Base-by-base conservation (phyloP, 306 rosid genomes). In the Casuarina cunninghamiana region DNA sequence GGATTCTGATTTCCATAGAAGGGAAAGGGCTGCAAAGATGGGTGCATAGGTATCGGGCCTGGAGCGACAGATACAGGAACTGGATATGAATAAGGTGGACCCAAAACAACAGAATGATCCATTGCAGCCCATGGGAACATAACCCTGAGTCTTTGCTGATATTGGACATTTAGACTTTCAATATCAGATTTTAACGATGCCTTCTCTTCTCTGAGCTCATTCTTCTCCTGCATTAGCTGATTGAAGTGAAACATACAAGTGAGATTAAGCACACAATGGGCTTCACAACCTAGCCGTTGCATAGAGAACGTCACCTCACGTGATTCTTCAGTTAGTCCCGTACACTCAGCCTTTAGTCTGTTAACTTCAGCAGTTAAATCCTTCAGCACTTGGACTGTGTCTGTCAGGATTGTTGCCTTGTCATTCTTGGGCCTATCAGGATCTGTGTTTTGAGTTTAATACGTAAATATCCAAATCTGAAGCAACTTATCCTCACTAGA, bases 381-480 rank as follows among this genome's bases (percentile, higher is more conserved):
- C 77, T 88, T 88, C 68, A 94, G 86, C 78, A 87, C 71, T 79
- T 94, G 95, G 77, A 94, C 17, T 3, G 98, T 87, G 84, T 92
- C 97, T 0, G 89, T 81, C 45, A 94, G 93, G 60, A 94, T 94
- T 54, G 98, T 92, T 46, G 88, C 97, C 83, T 94, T 94, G 81
- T 94, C 98, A 73, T 94, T 92, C 89, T 88, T 91, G 45, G 97
- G 97, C 90, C 97, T 94, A 80, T 88, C 95, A 10, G 97, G 89
- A 67, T 90, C 97, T 90, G 88, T 85, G 82, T 81, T 83, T 79
- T 77, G 43, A 80, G 72, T 57, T 69, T 21, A 79, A 78, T 37
- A 53, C 35, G 77, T 60, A 51, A 70, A 75, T 13, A 79, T 71
- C 62, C 82, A 72, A 65, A 67, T 4, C 21, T 10, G 16, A 58